phyloP scores from a whole-genome alignment of 2,329 filamentous ascomycete species.

The Fusarium odoratissimum region DNA sequence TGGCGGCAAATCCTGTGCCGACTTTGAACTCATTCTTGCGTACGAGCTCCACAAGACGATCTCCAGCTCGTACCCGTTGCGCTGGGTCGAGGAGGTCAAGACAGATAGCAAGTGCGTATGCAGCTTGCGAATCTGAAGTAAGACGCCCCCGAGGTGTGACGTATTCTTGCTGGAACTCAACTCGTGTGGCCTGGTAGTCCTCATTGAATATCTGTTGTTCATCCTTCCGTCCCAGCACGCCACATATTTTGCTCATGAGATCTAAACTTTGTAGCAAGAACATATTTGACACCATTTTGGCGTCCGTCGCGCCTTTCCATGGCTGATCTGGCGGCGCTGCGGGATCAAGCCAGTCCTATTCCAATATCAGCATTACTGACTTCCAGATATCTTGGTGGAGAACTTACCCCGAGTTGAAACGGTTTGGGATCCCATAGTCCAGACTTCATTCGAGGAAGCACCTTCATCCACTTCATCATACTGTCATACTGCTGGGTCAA shows the following conservation, averaged over 20 bases:
- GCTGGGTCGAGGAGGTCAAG: conserved; percentile 4
- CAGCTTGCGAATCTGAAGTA: conserved; percentile 24
- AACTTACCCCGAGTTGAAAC: background rate
- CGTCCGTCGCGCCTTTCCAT: conserved; percentile 52
- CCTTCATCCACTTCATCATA: conserved; percentile 52
- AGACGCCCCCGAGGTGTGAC: conserved; percentile 5
- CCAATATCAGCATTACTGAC: background rate
- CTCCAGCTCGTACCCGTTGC: background rate
- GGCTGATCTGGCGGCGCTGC: conserved; percentile 51
- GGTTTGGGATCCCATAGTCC: background rate
- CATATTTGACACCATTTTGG: conserved; percentile 56
- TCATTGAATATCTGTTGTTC: background rate
- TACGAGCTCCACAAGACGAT: conserved; percentile 9
- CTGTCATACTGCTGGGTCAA: conserved; percentile 53
- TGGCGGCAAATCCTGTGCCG: conserved; percentile 50
- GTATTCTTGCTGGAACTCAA: conserved; percentile 24
- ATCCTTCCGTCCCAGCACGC: background rate
- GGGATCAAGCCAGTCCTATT: conserved; percentile 60
- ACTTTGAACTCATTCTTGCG: conserved; percentile 25
- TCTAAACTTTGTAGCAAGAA: conserved; percentile 57
- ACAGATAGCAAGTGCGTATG: conserved; percentile 23
- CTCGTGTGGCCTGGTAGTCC: background rate
- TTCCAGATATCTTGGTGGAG: background rate
- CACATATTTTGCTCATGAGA: conserved; percentile 45
- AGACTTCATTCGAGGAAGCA: background rate